phyloP scores from a whole-genome alignment of 2,329 filamentous ascomycete species.

The Emericellopsis cladophorae region DNA sequence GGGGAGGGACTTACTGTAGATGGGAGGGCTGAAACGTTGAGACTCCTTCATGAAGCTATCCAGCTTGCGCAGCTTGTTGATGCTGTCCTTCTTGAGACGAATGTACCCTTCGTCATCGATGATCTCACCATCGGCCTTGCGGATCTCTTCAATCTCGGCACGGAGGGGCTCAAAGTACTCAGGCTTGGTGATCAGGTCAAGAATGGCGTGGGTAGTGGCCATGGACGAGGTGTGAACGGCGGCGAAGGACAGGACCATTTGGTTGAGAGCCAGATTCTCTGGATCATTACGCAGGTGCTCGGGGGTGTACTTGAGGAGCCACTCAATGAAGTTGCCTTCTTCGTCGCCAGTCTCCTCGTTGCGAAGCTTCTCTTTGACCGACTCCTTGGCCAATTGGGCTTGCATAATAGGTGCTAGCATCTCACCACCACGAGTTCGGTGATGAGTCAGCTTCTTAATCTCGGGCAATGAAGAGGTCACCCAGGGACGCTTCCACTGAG shows the following conservation, averaged over 20 bases:
- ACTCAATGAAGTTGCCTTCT: neutral
- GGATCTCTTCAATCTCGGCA: neutral
- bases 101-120: constrained; percentile 16
- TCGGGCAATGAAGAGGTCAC: neutral
- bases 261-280: neutral
- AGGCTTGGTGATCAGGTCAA: neutral
- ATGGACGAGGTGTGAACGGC: neutral
- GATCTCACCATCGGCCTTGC: neutral
- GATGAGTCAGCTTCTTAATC: neutral
- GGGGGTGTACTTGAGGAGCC: neutral
- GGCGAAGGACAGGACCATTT: neutral
- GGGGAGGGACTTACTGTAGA: neutral
- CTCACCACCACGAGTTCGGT: neutral
- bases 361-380: neutral
- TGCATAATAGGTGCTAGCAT: neutral
- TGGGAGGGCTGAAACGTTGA: constrained; percentile 7
- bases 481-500: neutral
- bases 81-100: constrained; percentile 21
- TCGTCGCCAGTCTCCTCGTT: neutral
- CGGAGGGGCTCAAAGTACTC: neutral
- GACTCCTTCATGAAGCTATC: constrained; percentile 36
- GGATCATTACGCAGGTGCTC: neutral
- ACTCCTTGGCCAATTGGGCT: neutral
- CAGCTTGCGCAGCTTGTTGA: constrained; percentile 30
- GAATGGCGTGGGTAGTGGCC: neutral